These are phyloP conservation scores for Colletotrichum brevisporum DNA, from an alignment of 2,329 filamentous ascomycete species.

Conservation along the genomic window DNA sequence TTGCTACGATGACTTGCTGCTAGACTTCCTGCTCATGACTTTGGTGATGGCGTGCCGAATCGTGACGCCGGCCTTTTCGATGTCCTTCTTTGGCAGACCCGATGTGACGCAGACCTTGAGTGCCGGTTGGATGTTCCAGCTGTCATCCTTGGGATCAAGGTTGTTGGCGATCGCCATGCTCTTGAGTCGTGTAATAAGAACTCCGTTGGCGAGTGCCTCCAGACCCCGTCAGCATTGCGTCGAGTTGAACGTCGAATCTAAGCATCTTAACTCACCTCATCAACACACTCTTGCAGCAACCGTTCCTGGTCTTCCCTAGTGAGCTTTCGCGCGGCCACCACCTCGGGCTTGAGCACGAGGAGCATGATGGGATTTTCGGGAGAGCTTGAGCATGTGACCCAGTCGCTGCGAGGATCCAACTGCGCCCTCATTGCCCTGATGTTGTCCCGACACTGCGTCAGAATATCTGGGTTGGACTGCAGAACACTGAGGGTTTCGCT, in stretches of 20 bases:
- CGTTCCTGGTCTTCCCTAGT: slow-evolving; percentile 84
- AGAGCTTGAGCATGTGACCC: slow-evolving; percentile 86
- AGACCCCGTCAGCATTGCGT: slow-evolving; percentile 18
- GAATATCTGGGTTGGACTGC: slow-evolving; percentile 87
- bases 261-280: slow-evolving; percentile 78
- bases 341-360: slow-evolving; percentile 85
- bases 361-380: slow-evolving; percentile 90
- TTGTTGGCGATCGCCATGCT: slow-evolving; percentile 76
- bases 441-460: slow-evolving; percentile 85
- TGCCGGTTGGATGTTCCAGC: slow-evolving; percentile 81
- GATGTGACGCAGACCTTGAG: slow-evolving; percentile 93
- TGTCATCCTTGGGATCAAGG: slow-evolving; percentile 77
- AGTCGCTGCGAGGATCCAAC: slow-evolving; percentile 93
- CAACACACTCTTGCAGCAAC: slow-evolving; percentile 91
- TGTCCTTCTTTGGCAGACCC: slow-evolving; percentile 92
- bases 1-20: slow-evolving; percentile 47
- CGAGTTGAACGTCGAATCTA: neutral
- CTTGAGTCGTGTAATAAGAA: slow-evolving; percentile 91
- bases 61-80: slow-evolving; percentile 90
- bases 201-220: slow-evolving; percentile 86
- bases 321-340: slow-evolving; percentile 79
- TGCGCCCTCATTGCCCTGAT: slow-evolving; percentile 88
- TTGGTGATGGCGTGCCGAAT: slow-evolving; percentile 96
- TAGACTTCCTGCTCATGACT: slow-evolving; percentile 79
- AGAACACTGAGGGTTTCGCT: slow-evolving; percentile 91